These are phyloP conservation scores for Zanthoxylum bungeanum DNA, from an alignment of 345 rosid genomes.

Conservation along the genomic window DNA sequence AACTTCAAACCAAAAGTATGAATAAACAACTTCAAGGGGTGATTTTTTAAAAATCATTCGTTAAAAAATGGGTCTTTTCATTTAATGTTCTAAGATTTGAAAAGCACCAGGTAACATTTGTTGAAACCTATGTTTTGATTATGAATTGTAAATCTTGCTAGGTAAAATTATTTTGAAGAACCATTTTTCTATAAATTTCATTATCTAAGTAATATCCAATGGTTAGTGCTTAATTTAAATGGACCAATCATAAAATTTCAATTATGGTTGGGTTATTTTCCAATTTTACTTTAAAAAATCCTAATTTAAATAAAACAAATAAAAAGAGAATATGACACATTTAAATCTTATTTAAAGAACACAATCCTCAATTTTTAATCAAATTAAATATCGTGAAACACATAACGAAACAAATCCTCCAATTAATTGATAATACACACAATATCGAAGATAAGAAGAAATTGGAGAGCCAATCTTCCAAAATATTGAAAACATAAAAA, in stretches of 20 bases:
- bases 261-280: too few species aligned
- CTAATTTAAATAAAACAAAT: too few species aligned
- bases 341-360: too few species aligned
- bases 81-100: neutral
- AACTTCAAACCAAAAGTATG: neutral
- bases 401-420: neutral
- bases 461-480: neutral
- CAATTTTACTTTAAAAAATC: neutral
- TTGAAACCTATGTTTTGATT: neutral
- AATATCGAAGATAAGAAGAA: neutral
- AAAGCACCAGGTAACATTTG: too few species aligned
- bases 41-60: too few species aligned
- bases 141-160: neutral
- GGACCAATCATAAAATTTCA: neutral
- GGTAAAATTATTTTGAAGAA: neutral
- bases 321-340: too few species aligned
- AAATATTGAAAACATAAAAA: neutral
- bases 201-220: neutral
- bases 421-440: neutral
- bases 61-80: neutral
- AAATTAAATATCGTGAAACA: neutral
- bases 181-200: neutral
- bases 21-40: too few species aligned
- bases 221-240: neutral
- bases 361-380: neutral